Evolutionary conservation across 345 rosid species (phyloP), one percentile per base, ranked within the genome.

Genomic region (Mercurialis annua): DNA sequence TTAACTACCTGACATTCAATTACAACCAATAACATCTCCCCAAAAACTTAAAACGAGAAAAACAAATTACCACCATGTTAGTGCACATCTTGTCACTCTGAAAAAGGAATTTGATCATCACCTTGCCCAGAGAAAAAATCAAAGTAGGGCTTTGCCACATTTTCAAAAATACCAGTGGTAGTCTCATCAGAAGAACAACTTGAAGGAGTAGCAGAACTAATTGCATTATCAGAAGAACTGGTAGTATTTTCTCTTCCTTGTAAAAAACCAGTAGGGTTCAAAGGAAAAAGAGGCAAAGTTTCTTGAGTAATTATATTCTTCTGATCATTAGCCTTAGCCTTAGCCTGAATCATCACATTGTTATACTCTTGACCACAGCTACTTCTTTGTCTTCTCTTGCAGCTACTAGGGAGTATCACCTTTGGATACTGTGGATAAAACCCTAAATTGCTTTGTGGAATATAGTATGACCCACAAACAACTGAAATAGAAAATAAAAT

Each of bases 281-380:
- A 62, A 29, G 89, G 92, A 33, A 87, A 87, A 33, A 84, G 77
- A 33, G 77, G 61, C 77, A 87, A 40, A 0, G 89, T 82, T 55
- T 77, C 81, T 38, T 65, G 83, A 54, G 61, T 60, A 29, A 14
- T 21, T 16, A 2, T n/a, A 27, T 21, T 11, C 1, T 8, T 5
- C 7, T 53, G 18, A 26, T 42, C 26, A 17, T 6, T 3, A 31
- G 12, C 51, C 9, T 36, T 30, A 2, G 23, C 46, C 40, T 40
- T 71, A 2, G 46, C 0, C 4, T 21, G 36, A 65, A 31, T 57
- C 65, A 20, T 30, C 21, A 61, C 5, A 50, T 4, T 34, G 1
- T 26, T 11, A 24, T 52, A 26, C 8, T 52, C 31, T 10, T 24
- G 4, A 6, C 29, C 55, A 36, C 10, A 51, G 18, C 59, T 36